phyloP scores from a whole-genome alignment of 2,329 filamentous ascomycete species.

The Mycocentrospora acerina region DNA sequence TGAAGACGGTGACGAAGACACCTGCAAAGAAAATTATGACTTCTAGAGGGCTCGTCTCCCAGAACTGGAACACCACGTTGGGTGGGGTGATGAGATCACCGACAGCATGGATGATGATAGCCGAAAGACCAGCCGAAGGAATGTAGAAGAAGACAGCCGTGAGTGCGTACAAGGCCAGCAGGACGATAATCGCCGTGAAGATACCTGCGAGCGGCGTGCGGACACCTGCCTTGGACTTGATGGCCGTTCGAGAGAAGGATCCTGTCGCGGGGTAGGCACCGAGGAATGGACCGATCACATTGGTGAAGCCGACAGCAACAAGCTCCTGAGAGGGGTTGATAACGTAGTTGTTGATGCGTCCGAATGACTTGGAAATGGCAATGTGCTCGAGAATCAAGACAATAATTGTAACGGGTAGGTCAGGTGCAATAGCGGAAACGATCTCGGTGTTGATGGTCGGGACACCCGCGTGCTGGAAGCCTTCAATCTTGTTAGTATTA shows the following conservation, averaged over 20 bases:
- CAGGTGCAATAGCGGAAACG: conserved; percentile 65
- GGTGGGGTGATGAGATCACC: conserved; percentile 90
- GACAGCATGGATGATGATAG: conserved; percentile 94
- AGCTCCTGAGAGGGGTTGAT: conserved; percentile 96
- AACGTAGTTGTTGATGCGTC: conserved; percentile 93
- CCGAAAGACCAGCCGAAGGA: conserved; percentile 75
- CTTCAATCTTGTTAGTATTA: conserved; percentile 12
- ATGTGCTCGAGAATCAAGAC: conserved; percentile 96
- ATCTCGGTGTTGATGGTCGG: conserved; percentile 69
- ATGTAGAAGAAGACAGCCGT: conserved; percentile 94
- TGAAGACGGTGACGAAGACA: conserved; percentile 82
- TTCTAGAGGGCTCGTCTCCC: conserved; percentile 87
- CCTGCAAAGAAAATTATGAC: conserved; percentile 91
- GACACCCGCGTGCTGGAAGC: conserved; percentile 74
- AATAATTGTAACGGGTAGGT: conserved; percentile 85
- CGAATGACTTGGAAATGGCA: conserved; percentile 95
- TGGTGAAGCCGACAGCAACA: conserved; percentile 88
- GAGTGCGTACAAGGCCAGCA: conserved; percentile 87
- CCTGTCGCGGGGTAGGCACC: conserved; percentile 91
- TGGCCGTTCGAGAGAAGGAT: conserved; percentile 93
- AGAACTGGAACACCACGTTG: conserved; percentile 92
- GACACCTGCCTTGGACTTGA: conserved; percentile 96
- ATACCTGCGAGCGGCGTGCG: conserved; percentile 88
- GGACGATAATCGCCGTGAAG: conserved; percentile 81
- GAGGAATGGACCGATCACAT: conserved; percentile 85